phyloP scores from a whole-genome alignment of 192 early-diverging fungal species.

The Coemansia sp. region DNA sequence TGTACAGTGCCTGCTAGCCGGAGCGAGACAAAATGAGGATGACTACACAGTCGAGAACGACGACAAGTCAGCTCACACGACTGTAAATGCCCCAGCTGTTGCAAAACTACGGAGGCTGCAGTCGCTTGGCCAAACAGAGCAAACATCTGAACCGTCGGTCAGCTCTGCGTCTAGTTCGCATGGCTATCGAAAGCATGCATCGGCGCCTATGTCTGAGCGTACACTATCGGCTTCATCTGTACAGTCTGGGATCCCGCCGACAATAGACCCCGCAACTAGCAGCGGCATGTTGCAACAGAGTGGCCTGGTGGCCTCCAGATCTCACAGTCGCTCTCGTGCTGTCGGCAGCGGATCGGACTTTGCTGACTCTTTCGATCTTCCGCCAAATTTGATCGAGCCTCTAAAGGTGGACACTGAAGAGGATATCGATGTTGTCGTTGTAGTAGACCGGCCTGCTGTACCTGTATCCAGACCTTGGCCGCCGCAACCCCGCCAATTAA shows the following conservation, averaged over 20 bases:
- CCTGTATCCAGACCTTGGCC: background rate
- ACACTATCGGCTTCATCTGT: background rate
- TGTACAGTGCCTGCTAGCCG: slow-evolving; percentile 21
- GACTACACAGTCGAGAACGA: background rate
- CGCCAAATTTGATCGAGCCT: slow-evolving; percentile 1
- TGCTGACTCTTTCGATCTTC: slow-evolving; percentile 8
- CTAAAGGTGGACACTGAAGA: slow-evolving; percentile 2
- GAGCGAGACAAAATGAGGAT: slow-evolving; percentile 33
- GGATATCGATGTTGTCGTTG: slow-evolving; percentile 1
- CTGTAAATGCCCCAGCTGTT: background rate
- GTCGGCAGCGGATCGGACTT: background rate
- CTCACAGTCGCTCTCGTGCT: background rate
- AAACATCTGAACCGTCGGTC: background rate
- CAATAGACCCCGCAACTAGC: background rate
- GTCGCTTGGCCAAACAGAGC: background rate
- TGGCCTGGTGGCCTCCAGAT: background rate
- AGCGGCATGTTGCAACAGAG: background rate
- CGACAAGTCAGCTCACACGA: background rate
- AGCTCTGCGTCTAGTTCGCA: background rate
- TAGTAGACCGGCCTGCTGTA: background rate
- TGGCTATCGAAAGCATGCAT: background rate
- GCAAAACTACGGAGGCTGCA: background rate
- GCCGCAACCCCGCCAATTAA: background rate
- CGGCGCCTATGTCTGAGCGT: background rate
- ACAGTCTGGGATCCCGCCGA: background rate